Base-by-base conservation (phyloP, 2,329 filamentous ascomycete species). In the Phialophora chinensis region DNA sequence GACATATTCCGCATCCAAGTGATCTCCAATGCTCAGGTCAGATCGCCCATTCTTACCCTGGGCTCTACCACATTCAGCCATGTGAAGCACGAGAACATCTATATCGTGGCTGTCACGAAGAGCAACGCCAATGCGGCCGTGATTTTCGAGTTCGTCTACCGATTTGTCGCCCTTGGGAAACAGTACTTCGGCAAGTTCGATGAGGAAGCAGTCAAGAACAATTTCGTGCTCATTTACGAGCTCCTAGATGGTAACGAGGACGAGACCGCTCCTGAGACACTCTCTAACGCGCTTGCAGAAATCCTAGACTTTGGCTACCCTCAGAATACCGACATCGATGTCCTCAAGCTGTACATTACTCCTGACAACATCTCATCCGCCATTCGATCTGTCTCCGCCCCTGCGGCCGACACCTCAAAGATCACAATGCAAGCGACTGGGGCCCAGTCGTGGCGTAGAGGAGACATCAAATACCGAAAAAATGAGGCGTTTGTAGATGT, bases 361-460 rank as follows among this genome's bases (percentile, higher is more conserved):
- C 99, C 95, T 42, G 95, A 99, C 82, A 95, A 95, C 66, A 94
- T 99, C 81, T 97, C 97, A 80, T 96, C 93, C 35, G 93, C 79
- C 38, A 81, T 82, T 65, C 61, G 72, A 42, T 72, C 70, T n/a
- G 69, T 68, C n/a, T 72, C 70, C 29, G 66, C 66, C 93, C 78
- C 84, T 88, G 81, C 79, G 77, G 77, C 75, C 53, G 94, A 99
- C 79, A 97, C 94, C 59, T 94, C 93, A 72, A 95, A 94, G 78
- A 99, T 99, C 79, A 99, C 95, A 29, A 97, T 98, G 93, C 95
- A 99, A 83, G 96, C 95, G 12, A 99, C 95, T 0, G 95, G 96
- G 49, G 95, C 95, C 4, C 86, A 97, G 50, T 98, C 95, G 55
- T 99, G 96, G 95, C 88, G 96, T 73, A 91, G 96, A 76, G 91